Evolutionary conservation across 1,139 yeast species (phyloP), one percentile per base, ranked within the genome.

Genomic region (Candida mesenterica): DNA sequence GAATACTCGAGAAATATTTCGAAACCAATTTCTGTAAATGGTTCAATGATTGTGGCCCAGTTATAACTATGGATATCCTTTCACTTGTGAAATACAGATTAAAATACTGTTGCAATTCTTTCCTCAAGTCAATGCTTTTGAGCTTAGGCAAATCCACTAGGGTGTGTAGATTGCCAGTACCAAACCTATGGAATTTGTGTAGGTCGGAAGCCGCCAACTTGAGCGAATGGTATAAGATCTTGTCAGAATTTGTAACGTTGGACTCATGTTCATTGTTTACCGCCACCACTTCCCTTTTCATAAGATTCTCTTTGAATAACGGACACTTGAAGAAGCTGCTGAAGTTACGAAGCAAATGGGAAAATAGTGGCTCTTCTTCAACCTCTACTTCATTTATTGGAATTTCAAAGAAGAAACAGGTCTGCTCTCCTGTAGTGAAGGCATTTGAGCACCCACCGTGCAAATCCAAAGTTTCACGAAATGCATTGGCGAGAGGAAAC

Each of bases 361-460:
- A 72, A 46, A 79, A 74, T 1, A 68, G 57, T 0, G 59, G 69
- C 10, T 53, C 61, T 0, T 36, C 45, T 32, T 37, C 49, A 25
- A 35, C 52, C 8, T 44, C 36, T 3, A 39, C 44, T 10, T 63
- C 51, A 27, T 60, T 63, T 1, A 75, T 51, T 0, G 84, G 85
- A 1, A 81, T 53, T 45, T 80, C 81, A 50, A 80, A 79, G 46
- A 70, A 75, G 49, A 72, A 82, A 16, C 75, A 65, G 0, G 90
- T 82, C 32, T 68, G 73, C 43, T 79, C 83, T 3, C 80, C 83
- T 1, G 81, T 73, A 0, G 94, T 84, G 42, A 61, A 74, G 0
- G 92, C 92, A 57, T 83, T 83, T 32, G 71, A 58, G 1, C 58
- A 46, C 1, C 92, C 92, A 12, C 82, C 81, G 30, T 67, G 56